Percentiles rank a stretch among this genome's conserved stretches.
phyloP scores from a whole-genome alignment of 2,329 filamentous ascomycete species.

The Penicillium concentricum region DNA sequence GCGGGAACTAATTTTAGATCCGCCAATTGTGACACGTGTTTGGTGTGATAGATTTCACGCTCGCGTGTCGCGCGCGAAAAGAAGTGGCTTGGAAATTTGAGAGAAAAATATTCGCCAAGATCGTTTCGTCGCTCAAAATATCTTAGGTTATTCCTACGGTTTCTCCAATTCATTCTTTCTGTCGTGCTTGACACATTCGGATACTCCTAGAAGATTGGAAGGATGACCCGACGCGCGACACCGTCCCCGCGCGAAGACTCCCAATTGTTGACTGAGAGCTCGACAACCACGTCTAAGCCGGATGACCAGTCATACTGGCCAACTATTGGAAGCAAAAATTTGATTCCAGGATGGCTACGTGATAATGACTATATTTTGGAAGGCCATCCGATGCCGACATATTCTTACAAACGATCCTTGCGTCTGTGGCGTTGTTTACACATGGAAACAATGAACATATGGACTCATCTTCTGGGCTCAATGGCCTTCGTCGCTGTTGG shows the following conservation, averaged over 20 bases:
- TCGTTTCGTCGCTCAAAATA: not conserved
- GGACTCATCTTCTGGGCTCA: slow-evolving; percentile 6
- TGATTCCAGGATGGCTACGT: slow-evolving; percentile 26
- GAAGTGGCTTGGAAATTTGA: not conserved
- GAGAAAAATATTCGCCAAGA: not conserved
- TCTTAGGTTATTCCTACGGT: no score
- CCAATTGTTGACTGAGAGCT: not conserved
- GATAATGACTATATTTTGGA: slow-evolving; percentile 26
- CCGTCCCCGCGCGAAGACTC: not conserved
- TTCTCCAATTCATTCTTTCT: not conserved
- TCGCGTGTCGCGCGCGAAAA: not conserved
- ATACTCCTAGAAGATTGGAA: not conserved
- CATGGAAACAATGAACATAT: slow-evolving; percentile 16
- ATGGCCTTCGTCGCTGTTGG: not conserved
- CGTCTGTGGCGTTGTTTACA: slow-evolving; percentile 18
- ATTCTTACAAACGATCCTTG: slow-evolving; percentile 23
- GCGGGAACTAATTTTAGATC: no score
- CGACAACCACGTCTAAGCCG: not conserved
- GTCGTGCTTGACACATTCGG: not conserved
- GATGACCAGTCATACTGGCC: slow-evolving; percentile 16
- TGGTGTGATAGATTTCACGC: no score
- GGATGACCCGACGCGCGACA: not conserved
- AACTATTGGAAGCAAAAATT: slow-evolving; percentile 20
- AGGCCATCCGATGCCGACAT: slow-evolving; percentile 29
- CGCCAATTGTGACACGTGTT: no score